Percentiles rank a stretch among this genome's conserved stretches.
Conservation (phyloP, 805 yeast genomes). For the Cyberlindnera xishuangbannaensis region DNA sequence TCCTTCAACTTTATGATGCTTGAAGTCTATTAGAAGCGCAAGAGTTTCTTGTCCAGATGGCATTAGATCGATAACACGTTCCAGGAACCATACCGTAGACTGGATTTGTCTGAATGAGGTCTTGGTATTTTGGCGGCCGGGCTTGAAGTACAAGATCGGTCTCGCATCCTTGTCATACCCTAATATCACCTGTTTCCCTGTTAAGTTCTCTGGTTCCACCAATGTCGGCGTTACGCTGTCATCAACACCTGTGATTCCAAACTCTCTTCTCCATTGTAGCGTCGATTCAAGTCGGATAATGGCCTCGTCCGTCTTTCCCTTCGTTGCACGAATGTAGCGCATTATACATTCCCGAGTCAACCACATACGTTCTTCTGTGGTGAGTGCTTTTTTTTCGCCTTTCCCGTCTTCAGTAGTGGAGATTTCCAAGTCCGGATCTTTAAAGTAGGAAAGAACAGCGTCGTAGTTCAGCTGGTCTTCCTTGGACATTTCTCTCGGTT, state of each 20-base stretch:
- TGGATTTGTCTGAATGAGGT: conserved; percentile 85
- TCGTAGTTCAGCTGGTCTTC: conserved; percentile 42
- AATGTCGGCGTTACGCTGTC: conserved; percentile 46
- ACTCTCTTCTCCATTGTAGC: conserved; percentile 86
- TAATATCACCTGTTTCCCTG: conserved; percentile 85
- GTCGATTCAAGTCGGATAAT: conserved; percentile 69
- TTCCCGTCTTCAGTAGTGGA: conserved; percentile 22
- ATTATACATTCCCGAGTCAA: conserved; percentile 83
- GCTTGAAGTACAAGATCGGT: conserved; percentile 86
- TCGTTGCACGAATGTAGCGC: conserved; percentile 89
- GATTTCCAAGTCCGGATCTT: conserved; percentile 34
- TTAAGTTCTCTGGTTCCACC: conserved; percentile 66
- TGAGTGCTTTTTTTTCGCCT: conserved; percentile 35
- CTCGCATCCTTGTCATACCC: conserved; percentile 80
- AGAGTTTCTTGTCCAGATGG: conserved; percentile 91
- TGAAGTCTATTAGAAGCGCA: conserved; percentile 86
- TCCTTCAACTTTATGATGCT: conserved; percentile 47
- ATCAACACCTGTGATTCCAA: conserved; percentile 59
- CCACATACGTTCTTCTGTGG: conserved; percentile 75
- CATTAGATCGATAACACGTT: conserved; percentile 87
- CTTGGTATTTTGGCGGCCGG: conserved; percentile 92
- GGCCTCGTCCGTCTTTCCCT: conserved; percentile 74
- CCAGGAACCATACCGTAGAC: conserved; percentile 86
- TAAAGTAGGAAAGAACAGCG: conserved; percentile 54
- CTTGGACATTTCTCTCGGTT: conserved; percentile 1